Percentiles rank a stretch among this genome's conserved stretches.
These are phyloP conservation scores for Kwoniella sp. DNA, from an alignment of 768 basidiomycete species.

Conservation along the genomic window DNA sequence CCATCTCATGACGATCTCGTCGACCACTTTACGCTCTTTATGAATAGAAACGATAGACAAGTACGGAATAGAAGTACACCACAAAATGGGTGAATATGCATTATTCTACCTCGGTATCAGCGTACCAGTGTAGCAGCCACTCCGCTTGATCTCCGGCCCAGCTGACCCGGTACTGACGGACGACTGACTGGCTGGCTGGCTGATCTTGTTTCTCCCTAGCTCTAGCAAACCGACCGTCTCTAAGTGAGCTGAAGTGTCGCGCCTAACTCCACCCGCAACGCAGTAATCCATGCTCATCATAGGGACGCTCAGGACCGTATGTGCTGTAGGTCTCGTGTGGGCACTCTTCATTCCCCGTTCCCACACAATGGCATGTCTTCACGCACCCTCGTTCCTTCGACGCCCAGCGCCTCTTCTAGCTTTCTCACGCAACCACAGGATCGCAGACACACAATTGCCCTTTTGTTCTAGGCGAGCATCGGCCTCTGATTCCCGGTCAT, in stretches of 20 bases:
- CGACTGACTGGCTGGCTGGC: too few relatives aligned
- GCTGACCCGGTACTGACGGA: too few relatives aligned
- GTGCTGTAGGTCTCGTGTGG: too few relatives aligned
- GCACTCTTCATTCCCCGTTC: conserved; percentile 1
- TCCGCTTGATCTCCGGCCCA: not conserved
- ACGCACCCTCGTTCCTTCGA: not conserved
- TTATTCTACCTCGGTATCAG: not conserved
- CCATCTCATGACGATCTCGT: not conserved
- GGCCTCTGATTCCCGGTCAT: too few relatives aligned
- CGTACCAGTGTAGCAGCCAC: too few relatives aligned
- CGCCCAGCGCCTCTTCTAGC: not conserved
- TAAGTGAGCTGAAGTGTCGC: too few relatives aligned
- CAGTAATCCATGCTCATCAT: too few relatives aligned
- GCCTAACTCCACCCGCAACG: too few relatives aligned
- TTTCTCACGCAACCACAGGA: not conserved
- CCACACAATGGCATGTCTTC: not conserved
- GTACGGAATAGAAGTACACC: not conserved
- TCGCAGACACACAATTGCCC: too few relatives aligned
- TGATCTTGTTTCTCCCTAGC: too few relatives aligned
- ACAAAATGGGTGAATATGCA: not conserved
- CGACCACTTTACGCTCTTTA: not conserved
- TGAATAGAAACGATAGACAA: not conserved
- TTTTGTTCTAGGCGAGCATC: not conserved
- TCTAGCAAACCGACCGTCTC: too few relatives aligned
- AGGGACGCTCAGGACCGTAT: too few relatives aligned